Base-by-base conservation (phyloP, 164 flowering plant species). In the Akebia trifoliata region DNA sequence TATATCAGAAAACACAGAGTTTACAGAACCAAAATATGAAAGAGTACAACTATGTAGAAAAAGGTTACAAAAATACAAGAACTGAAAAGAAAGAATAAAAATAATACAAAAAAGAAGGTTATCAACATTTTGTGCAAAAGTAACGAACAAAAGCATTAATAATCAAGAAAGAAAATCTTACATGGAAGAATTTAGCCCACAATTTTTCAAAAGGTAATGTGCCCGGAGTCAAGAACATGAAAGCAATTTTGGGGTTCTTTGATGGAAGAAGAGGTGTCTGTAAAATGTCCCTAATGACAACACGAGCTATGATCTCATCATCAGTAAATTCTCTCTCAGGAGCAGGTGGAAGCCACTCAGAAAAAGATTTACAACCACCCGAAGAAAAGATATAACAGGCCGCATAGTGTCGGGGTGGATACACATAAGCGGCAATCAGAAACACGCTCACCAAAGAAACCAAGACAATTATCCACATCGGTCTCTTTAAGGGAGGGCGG, bases 151-250 rank as follows among this genome's bases (percentile, higher is more conserved):
- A 42, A 12, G 3, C 20, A 45, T 8, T 7, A 56, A 44, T 28
- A 31, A 44, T 18, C 39, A 43, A 65, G 8, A 18, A 18, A 29
- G 29, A 59, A 42, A 56, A 20, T 18, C 85, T 78, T 81, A 90
- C 99, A 59, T 54, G 77, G 40, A 94, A 86, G 72, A 94, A 94
- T 60, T 66, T 84, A 51, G 86, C 95, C 96, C 99, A 94, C 28
- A 94, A 76, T 81, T 56, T 87, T 72, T 90, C 97, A 50, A 93
- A 87, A 49, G 97, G 99, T 55, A 93, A 74, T 17, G 90, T 53
- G 58, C 90, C 89, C 0, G 85, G 85, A 32, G 81, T 78, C 71
- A 93, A 68, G 77, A 93, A 93, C 88, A 93, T 73, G 74, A 93
- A 93, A 9, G 98, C 98, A 61, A 93, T 72, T 73, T 93, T 93